Base-by-base conservation (phyloP, 2,329 filamentous ascomycete genomes). In the Neopestalotiopsis clavispora region DNA sequence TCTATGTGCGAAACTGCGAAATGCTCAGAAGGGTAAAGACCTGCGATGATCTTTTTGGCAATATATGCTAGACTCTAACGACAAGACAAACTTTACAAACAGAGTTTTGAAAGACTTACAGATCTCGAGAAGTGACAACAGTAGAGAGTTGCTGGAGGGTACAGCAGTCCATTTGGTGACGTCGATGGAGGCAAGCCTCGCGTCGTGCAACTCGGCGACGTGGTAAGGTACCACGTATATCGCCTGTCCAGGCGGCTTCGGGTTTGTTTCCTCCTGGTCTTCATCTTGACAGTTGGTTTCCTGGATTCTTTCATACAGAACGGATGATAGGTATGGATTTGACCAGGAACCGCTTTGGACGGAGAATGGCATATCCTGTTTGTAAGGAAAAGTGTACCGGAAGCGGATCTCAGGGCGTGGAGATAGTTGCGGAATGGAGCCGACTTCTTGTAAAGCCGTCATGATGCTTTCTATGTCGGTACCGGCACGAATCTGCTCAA, bases 81-180 rank as follows among this genome's bases (percentile, higher is more conserved):
- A 45, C 13, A 45, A n/a, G 5, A 45, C n/a, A 14, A 13, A 5
- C n/a, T 17, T 17, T 5, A 45, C 2, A 45, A 45, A 45, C 7
- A 20, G 45, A 14, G 7, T 6, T 3, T 52, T 6, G 23, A 34
- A 14, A 12, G 5, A 61, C 59, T 61, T 20, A 62, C 59, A 70
- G 13, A 65, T 60, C 10, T 67, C 60, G 17, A 70, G 23, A 1
- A 70, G 61, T 0, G 65, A 61, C 1, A 74, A 71, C 68, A 79
- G 69, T 56, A 78, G 69, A 1, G 45, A 52, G 38, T 79, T 75
- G 60, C 77, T 75, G 3, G 71, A 62, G 2, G 69, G 72, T 3
- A 78, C 75, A 0, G 59, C 70, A 1, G 77, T 79, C 77, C 77
- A 78, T 23, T 59, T 69, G 6, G 76, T 73, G 6, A 75, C 69